These are phyloP conservation scores for Yamadazyma sp. DNA, from an alignment of 805 yeast species.

Conservation along the genomic window DNA sequence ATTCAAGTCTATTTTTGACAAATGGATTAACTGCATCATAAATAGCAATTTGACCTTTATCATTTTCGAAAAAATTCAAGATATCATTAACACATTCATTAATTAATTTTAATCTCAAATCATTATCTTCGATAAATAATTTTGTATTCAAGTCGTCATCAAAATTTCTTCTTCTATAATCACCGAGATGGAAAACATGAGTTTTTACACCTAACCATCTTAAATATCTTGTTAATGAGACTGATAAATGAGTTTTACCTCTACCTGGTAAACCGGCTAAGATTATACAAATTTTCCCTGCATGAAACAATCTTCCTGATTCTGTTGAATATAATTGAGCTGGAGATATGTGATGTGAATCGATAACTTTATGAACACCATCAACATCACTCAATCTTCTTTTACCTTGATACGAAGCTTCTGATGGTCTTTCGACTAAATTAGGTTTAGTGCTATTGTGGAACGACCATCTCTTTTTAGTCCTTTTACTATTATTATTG, in stretches of 20 bases:
- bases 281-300: slow-evolving; percentile 87
- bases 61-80: slow-evolving; percentile 62
- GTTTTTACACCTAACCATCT: slow-evolving; percentile 96
- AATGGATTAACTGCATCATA: slow-evolving; percentile 93
- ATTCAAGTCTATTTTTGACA: slow-evolving; percentile 58
- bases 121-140: slow-evolving; percentile 43
- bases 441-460: slow-evolving; percentile 36
- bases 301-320: slow-evolving; percentile 89
- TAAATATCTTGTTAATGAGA: slow-evolving; percentile 84
- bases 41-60: slow-evolving; percentile 90
- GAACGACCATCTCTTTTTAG: slow-evolving; percentile 43
- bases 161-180: slow-evolving; percentile 65
- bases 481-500: slow-evolving; percentile 28
- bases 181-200: slow-evolving; percentile 87
- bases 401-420: slow-evolving; percentile 18
- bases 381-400: slow-evolving; percentile 42
- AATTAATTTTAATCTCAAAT: slow-evolving; percentile 59
- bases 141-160: slow-evolving; percentile 44
- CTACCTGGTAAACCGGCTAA: slow-evolving; percentile 94
- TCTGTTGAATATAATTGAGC: slow-evolving; percentile 93
- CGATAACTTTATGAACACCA: slow-evolving; percentile 65
- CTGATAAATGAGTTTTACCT: slow-evolving; percentile 92
- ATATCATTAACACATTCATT: slow-evolving; percentile 69
- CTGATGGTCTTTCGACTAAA: slow-evolving; percentile 32
- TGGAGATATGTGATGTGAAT: slow-evolving; percentile 71